Percentiles rank a stretch among this genome's conserved stretches.
Conservation (phyloP, 148 eudicot species). For the Nepenthes gracilis region DNA sequence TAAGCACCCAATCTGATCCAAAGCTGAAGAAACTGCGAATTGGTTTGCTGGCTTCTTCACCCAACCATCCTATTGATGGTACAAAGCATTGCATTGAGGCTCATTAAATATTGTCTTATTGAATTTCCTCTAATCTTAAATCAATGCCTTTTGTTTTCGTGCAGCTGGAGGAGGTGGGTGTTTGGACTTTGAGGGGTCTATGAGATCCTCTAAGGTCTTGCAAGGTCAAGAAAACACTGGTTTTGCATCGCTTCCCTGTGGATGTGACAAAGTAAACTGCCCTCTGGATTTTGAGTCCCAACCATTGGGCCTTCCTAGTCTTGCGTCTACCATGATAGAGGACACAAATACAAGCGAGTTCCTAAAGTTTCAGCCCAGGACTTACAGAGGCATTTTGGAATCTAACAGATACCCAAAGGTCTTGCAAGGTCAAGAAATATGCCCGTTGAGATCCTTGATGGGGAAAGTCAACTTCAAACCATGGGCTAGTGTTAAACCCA, state of each 20-base stretch:
- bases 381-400: slow-evolving; percentile 50
- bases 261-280: slow-evolving; percentile 42
- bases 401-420: slow-evolving; percentile 72
- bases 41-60: slow-evolving; percentile 32
- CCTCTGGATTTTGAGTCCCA: slow-evolving; percentile 29
- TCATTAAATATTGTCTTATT: not conserved
- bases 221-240: slow-evolving; percentile 97
- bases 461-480: slow-evolving; percentile 36
- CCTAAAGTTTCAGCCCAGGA: slow-evolving; percentile 24
- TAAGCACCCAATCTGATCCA: slow-evolving; percentile 62
- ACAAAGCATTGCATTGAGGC: slow-evolving; percentile 5
- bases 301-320: slow-evolving; percentile 23
- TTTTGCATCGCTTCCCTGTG: slow-evolving; percentile 46
- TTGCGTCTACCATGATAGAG: slow-evolving; percentile 18
- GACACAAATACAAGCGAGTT: slow-evolving; percentile 24
- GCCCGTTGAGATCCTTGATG: slow-evolving; percentile 52
- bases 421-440: slow-evolving; percentile 99
- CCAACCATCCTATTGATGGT: slow-evolving; percentile 48
- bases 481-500: slow-evolving; percentile 33
- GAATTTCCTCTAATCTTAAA: not conserved
- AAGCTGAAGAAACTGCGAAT: slow-evolving; percentile 64
- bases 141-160: slow-evolving; percentile 5
- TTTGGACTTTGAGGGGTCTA: slow-evolving; percentile 75
- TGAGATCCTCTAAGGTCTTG: slow-evolving; percentile 95
- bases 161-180: slow-evolving; percentile 44